Percentiles rank a stretch among this genome's conserved stretches.
Conservation (phyloP, 176 grass and related monocot genomes). For the Cenchrus americanus region DNA sequence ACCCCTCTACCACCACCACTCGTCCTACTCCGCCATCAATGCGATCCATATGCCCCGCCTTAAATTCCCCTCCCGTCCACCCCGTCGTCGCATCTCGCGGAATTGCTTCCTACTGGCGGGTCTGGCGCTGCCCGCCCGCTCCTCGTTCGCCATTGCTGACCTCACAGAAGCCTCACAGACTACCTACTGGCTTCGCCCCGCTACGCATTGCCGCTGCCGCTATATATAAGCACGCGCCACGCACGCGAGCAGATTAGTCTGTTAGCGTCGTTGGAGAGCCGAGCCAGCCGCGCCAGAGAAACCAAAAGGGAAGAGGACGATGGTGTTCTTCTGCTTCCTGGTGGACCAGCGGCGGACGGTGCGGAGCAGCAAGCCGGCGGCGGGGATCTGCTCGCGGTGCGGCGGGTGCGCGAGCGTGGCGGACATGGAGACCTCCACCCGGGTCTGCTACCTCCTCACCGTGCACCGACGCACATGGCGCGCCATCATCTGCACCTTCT, state of each 20-base stretch:
- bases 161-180: neutral
- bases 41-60: conserved; percentile 26
- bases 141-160: neutral
- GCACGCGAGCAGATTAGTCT: neutral
- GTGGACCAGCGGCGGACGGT: conserved; percentile 91
- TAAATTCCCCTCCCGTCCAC: conserved; percentile 8
- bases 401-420: conserved; percentile 92
- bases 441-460: conserved; percentile 88
- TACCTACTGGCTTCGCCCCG: neutral
- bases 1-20: neutral
- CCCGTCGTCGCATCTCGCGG: neutral
- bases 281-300: neutral
- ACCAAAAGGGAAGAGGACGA: neutral
- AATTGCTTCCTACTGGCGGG: neutral
- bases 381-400: conserved; percentile 98
- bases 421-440: conserved; percentile 94
- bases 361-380: conserved; percentile 97
- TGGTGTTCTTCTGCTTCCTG: conserved; percentile 97
- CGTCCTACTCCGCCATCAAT: conserved; percentile 38
- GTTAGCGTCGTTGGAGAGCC: neutral
- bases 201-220: neutral
- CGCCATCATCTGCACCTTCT: conserved; percentile 99
- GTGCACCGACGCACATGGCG: conserved; percentile 85
- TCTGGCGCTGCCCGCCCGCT: neutral
- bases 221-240: neutral